Conservation (phyloP, 83 land plant genomes). For the Isoetes engelmannii region DNA sequence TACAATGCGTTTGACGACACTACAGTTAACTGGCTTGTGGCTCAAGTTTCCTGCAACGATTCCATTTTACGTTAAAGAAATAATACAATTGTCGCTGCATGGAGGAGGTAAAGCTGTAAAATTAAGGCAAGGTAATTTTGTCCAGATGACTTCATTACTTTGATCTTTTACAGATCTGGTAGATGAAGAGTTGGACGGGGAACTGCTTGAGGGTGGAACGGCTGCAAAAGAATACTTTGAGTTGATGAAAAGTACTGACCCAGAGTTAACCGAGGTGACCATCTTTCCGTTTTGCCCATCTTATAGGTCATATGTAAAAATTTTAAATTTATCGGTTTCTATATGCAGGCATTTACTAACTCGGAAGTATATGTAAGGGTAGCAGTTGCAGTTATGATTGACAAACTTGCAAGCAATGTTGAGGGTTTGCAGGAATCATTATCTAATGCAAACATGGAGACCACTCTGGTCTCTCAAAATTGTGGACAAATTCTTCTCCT, state of each 20-base stretch:
- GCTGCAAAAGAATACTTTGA: constrained; percentile 47
- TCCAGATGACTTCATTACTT: constrained; percentile 12
- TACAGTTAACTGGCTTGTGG: constrained; percentile 89
- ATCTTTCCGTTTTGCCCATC: constrained; percentile 4
- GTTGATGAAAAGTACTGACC: constrained; percentile 59
- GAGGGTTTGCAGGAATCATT: constrained; percentile 17
- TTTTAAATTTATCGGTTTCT: neutral
- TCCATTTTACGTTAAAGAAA: constrained; percentile 63
- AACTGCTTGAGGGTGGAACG: constrained; percentile 51
- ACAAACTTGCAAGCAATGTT: constrained; percentile 47
- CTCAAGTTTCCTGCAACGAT: constrained; percentile 54
- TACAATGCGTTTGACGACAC: constrained; percentile 85
- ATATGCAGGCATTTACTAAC: constrained; percentile 62
- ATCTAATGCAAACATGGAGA: constrained; percentile 10
- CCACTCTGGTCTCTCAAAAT: constrained; percentile 28
- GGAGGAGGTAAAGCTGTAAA: constrained; percentile 61
- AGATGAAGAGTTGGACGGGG: constrained; percentile 89
- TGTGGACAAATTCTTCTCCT: constrained; percentile 68
- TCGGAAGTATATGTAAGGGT: constrained; percentile 87
- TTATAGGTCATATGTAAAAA: neutral
- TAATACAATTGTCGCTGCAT: constrained; percentile 62
- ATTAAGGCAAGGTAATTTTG: neutral
- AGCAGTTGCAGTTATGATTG: constrained; percentile 65
- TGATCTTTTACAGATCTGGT: constrained; percentile 49
- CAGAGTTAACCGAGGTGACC: constrained; percentile 73